Evolutionary conservation across 176 grass and related monocot genomes (phyloP).

Genomic region (Poa annua): DNA sequence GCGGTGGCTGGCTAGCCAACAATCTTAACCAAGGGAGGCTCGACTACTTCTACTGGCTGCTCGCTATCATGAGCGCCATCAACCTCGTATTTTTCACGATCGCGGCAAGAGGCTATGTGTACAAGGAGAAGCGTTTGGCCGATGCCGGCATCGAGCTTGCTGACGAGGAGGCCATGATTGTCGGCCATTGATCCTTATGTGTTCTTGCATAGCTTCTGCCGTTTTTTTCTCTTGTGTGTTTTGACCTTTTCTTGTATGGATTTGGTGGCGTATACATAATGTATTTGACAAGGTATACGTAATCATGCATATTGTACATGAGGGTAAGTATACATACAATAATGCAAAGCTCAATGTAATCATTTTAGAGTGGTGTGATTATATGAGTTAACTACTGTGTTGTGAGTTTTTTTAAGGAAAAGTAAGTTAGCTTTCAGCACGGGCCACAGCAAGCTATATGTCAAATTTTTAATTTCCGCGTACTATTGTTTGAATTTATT

Average conservation of each 20-base stretch:
- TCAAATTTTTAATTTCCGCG: too few relatives aligned
- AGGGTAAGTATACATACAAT: neutral
- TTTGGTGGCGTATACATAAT: slow-evolving; percentile 41
- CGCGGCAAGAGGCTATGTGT: slow-evolving; percentile 67
- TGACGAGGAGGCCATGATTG: slow-evolving; percentile 56
- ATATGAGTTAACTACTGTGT: too few relatives aligned
- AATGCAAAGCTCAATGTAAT: neutral
- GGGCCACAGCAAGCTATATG: too few relatives aligned
- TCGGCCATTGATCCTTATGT: slow-evolving; percentile 40
- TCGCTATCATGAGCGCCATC: slow-evolving; percentile 60
- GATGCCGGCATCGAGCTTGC: slow-evolving; percentile 63
- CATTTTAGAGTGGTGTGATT: neutral
- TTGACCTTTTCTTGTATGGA: slow-evolving; percentile 39
- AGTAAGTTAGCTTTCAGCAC: too few relatives aligned
- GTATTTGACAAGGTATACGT: slow-evolving; percentile 25
- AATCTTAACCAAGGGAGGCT: slow-evolving; percentile 81
- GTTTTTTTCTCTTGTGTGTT: neutral
- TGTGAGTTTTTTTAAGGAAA: too few relatives aligned
- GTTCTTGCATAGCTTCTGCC: slow-evolving; percentile 1
- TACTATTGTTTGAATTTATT: too few relatives aligned
- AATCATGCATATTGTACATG: slow-evolving; percentile 1
- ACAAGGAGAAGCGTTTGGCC: slow-evolving; percentile 82
- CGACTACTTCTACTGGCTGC: slow-evolving; percentile 96
- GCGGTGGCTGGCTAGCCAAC: slow-evolving; percentile 69
- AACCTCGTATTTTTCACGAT: slow-evolving; percentile 61